These are phyloP conservation scores for Tulasnella calospora DNA, from an alignment of 768 basidiomycete genomes.

Conservation along the genomic window DNA sequence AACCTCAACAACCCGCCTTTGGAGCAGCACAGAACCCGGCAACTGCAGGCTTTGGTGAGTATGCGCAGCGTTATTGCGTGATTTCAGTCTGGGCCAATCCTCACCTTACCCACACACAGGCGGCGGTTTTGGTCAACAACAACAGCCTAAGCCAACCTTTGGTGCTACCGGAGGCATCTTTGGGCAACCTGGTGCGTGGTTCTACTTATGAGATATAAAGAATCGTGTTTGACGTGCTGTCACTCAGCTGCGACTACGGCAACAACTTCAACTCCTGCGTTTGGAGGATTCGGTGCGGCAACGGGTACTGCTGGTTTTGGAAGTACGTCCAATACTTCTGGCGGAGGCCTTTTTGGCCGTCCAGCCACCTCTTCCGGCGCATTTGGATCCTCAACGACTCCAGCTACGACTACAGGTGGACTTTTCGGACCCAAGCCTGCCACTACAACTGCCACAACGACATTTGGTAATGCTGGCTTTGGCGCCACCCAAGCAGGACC, in stretches of 20 bases:
- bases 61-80: not conserved
- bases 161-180: constrained; percentile 44
- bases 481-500: constrained; percentile 14
- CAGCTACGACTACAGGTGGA: constrained; percentile 47
- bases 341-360: constrained; percentile 19
- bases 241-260: constrained; percentile 24
- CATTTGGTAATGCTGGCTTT: constrained; percentile 41
- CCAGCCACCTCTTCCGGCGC: constrained; percentile 29
- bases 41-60: constrained; percentile 29
- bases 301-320: constrained; percentile 42
- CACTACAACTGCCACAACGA: constrained; percentile 38
- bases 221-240: not conserved
- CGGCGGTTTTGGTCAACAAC: constrained; percentile 35
- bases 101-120: constrained; percentile 31
- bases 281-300: constrained; percentile 54
- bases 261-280: constrained; percentile 34
- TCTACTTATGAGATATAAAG: not conserved
- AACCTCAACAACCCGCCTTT: constrained; percentile 48
- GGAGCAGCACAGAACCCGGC: constrained; percentile 50
- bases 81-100: constrained; percentile 23
- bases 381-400: constrained; percentile 33
- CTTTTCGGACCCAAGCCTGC: constrained; percentile 55
- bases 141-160: constrained; percentile 64
- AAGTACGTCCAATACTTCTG: constrained; percentile 15
- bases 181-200: constrained; percentile 28